Evolutionary conservation across 306 rosid species (phyloP), one percentile per base, ranked within the genome.

Genomic region (Gillenia trifoliata): DNA sequence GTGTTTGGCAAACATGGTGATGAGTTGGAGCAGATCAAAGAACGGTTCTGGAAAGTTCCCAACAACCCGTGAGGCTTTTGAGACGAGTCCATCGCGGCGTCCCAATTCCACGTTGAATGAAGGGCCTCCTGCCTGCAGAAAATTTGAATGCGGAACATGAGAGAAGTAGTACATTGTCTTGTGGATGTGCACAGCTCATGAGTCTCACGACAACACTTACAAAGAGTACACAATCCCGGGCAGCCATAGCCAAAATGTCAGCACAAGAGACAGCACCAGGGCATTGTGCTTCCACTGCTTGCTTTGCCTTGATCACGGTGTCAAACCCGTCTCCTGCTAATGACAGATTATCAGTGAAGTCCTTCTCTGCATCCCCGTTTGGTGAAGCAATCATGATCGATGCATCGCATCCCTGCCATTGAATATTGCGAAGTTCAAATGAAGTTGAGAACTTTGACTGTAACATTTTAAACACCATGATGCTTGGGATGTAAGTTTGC

Each of bases 301-400:
- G 65, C 54, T 94, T 94, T 3, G 95, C 97, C 66, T 91, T 87
- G 8, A 83, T 54, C 1, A 91, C 90, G 2, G 97, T 91, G 83
- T 91, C 97, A 76, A 94, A 91, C 0, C 98, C 98, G 83, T 91
- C 98, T 83, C 97, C 97, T 0, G 98, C 83, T 3, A 94, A 81
- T 0, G 98, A 91, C 10, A 90, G 80, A 71, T 91, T 91, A 19
- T 90, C 94, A 0, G 43, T 0, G 0, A 85, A 82, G 66, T 94
- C 93, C 68, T 91, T 94, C 83, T 89, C 97, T 45, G 98, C 96
- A 38, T 89, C 93, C 26, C 88, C 87, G 25, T 86, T 88, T 49
- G 88, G 78, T 0, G 92, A 87, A 0, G 80, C 25, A 1, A 89
- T 91, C 72, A 86, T 10, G 40, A 93, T 80, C 0, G 98, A 93